phyloP scores from a whole-genome alignment of 352 stramenopile species.

The Pythium oligandrum region DNA sequence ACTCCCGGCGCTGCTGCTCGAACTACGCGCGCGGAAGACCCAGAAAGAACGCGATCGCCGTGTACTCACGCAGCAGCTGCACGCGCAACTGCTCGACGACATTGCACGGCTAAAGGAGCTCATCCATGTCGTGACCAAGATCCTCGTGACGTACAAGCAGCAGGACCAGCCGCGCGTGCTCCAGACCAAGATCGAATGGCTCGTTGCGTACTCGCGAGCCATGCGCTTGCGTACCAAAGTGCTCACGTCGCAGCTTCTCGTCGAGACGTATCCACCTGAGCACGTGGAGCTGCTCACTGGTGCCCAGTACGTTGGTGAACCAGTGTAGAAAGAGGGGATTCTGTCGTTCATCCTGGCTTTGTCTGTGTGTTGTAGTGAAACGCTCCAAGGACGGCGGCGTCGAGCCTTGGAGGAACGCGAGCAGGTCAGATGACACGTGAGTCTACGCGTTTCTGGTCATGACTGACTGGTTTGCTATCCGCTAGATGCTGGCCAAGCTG shows the following conservation, averaged over 20 bases:
- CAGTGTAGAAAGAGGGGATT: no score
- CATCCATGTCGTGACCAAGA: constrained; percentile 10
- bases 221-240: constrained; percentile 27
- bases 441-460: no score
- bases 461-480: no score
- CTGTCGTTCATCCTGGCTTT: no score
- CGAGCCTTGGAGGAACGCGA: constrained; percentile 18
- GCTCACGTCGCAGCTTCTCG: constrained; percentile 20
- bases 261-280: constrained; percentile 29
- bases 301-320: constrained; percentile 18
- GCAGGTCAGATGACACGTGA: constrained; percentile 2
- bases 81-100: constrained; percentile 16
- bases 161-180: constrained; percentile 28
- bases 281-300: constrained; percentile 13
- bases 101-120: constrained; percentile 21
- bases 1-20: constrained; percentile 29
- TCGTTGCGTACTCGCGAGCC: constrained; percentile 18
- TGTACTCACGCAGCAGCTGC: constrained; percentile 8
- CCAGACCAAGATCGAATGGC: constrained; percentile 25
- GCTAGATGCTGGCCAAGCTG: constrained; percentile 28
- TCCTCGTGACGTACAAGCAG: constrained; percentile 28
- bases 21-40: constrained; percentile 19
- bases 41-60: constrained; percentile 10
- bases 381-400: constrained; percentile 20
- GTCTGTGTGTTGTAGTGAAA: constrained; percentile 9